phyloP scores from a whole-genome alignment of 148 eudicot species.

The Fallopia convolvulus region DNA sequence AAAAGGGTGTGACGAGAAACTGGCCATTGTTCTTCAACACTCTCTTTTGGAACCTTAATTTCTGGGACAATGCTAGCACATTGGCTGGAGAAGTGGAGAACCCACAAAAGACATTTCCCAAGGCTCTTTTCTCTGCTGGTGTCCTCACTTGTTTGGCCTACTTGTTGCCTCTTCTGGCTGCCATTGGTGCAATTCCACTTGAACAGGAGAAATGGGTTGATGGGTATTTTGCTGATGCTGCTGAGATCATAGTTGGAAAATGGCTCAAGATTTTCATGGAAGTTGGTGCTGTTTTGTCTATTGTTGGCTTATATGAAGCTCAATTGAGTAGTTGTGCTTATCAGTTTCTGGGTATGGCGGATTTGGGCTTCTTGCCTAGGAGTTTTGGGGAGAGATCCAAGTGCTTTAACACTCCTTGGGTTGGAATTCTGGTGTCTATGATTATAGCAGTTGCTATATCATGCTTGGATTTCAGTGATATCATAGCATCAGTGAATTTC shows the following conservation, averaged over 20 bases:
- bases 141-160: conserved; percentile 33
- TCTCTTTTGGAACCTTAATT: conserved; percentile 38
- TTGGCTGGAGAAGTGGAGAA: conserved; percentile 34
- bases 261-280: conserved; percentile 36
- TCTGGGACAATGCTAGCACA: conserved; percentile 39
- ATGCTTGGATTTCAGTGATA: conserved; percentile 28
- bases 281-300: conserved; percentile 25
- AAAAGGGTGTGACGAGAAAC: conserved; percentile 19
- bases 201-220: conserved; percentile 28
- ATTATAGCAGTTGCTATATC: conserved; percentile 26
- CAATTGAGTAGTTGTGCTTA: conserved; percentile 38
- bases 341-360: conserved; percentile 36
- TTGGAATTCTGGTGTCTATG: conserved; percentile 31
- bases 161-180: conserved; percentile 34
- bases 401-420: conserved; percentile 32
- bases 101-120: conserved; percentile 31
- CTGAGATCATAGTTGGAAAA: conserved; percentile 24
- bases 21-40: conserved; percentile 36
- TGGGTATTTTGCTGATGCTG: conserved; percentile 32
- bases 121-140: conserved; percentile 34
- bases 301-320: conserved; percentile 31
- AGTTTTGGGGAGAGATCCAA: conserved; percentile 28
- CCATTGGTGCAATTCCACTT: conserved; percentile 25
- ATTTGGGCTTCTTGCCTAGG: conserved; percentile 27
- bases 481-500: conserved; percentile 37